These are phyloP conservation scores for Fusarium odoratissimum DNA, from an alignment of 2,329 filamentous ascomycete species.

Conservation along the genomic window DNA sequence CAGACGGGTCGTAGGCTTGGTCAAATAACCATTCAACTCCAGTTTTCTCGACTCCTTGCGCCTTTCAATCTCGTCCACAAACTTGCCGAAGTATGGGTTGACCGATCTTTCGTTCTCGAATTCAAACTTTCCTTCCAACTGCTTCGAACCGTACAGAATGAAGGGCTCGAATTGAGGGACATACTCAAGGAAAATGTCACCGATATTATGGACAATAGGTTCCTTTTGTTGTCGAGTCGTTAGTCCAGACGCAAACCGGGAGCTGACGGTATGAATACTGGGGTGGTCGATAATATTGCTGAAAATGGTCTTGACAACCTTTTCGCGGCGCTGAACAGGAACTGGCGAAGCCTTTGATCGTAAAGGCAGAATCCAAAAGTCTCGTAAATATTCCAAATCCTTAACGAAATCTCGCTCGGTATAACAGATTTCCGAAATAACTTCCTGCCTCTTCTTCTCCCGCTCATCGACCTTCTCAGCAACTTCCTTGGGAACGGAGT, in stretches of 20 bases:
- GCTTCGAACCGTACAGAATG: constrained; percentile 94
- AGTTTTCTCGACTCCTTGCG: constrained; percentile 97
- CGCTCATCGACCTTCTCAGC: constrained; percentile 88
- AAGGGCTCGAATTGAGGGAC: constrained; percentile 95
- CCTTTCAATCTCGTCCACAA: constrained; percentile 96
- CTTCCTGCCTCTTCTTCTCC: constrained; percentile 97
- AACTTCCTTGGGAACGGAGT: constrained; percentile 94
- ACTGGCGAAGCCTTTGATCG: constrained; percentile 87
- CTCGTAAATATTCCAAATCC: constrained; percentile 94
- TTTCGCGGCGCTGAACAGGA: constrained; percentile 85
- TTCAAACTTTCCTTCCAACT: constrained; percentile 96
- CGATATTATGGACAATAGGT: constrained; percentile 88
- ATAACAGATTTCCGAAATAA: constrained; percentile 98
- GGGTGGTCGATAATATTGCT: constrained; percentile 89
- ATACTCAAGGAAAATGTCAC: constrained; percentile 93
- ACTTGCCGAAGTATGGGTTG: constrained; percentile 86
- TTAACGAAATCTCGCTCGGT: constrained; percentile 99
- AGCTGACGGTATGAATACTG: constrained; percentile 89
- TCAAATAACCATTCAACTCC: constrained; percentile 96
- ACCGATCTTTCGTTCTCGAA: constrained; percentile 95
- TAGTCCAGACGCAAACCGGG: constrained; percentile 85
- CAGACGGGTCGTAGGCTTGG: constrained; percentile 94
- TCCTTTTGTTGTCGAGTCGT: constrained; percentile 91
- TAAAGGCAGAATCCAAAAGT: constrained; percentile 98
- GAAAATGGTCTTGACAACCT: constrained; percentile 94